These are phyloP conservation scores for Tetradesmus obliquus DNA, from an alignment of 139 green algal genomes.

Conservation along the genomic window DNA sequence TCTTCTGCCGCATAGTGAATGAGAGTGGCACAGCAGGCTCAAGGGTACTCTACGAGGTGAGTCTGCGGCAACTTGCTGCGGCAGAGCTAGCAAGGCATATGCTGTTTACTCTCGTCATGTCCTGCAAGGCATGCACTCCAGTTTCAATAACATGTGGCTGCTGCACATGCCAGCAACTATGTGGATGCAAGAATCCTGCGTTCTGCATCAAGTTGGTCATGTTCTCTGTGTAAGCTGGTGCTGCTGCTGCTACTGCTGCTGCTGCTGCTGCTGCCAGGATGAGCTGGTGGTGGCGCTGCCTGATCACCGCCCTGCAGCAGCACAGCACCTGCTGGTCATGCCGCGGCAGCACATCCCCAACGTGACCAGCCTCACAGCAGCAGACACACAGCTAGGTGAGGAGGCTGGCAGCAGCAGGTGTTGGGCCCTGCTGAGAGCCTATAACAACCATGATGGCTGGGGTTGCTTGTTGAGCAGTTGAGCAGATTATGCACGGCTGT, in stretches of 20 bases:
- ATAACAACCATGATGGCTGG: not conserved
- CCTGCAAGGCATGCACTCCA: too few species aligned
- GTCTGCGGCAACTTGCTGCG: not conserved
- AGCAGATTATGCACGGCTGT: not conserved
- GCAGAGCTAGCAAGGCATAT: not conserved
- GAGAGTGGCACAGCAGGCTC: not conserved
- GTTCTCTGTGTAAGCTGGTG: not conserved
- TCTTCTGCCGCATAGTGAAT: slow-evolving; percentile 11
- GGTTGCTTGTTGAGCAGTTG: too few species aligned
- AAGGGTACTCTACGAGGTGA: slow-evolving; percentile 13
- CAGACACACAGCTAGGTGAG: slow-evolving; percentile 16
- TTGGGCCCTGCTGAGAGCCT: not conserved
- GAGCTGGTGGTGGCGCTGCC: slow-evolving; percentile 11
- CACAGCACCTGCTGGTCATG: slow-evolving; percentile 21
- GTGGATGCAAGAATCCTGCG: not conserved
- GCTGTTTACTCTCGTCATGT: too few species aligned
- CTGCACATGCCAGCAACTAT: not conserved
- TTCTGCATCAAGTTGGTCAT: not conserved
- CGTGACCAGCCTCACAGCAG: not conserved
- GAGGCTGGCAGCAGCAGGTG: not conserved
- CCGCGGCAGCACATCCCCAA: slow-evolving; percentile 19
- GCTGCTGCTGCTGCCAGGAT: slow-evolving; percentile 10
- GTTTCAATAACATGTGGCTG: not conserved
- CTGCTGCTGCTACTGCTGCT: not conserved
- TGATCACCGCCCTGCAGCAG: slow-evolving; percentile 19